Conservation (phyloP, 192 early-diverging fungal species). For the Backusella parvicylindrica region DNA sequence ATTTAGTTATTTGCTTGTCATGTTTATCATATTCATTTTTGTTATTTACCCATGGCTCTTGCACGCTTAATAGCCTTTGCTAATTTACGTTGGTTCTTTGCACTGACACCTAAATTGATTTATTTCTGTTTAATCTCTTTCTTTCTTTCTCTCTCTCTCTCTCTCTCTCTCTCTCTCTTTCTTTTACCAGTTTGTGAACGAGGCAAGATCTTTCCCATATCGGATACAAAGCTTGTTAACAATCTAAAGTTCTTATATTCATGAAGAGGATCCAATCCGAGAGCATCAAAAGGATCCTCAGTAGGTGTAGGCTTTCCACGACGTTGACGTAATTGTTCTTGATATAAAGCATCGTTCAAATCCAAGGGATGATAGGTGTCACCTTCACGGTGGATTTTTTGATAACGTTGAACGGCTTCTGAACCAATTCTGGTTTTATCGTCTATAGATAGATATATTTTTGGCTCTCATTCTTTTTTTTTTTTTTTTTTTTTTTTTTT, state of each 20-base stretch:
- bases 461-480: neutral
- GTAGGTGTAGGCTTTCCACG: conserved; percentile 13
- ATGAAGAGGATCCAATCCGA: conserved; percentile 39
- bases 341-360: conserved; percentile 28
- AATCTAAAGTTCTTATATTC: conserved; percentile 48
- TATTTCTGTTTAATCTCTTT: neutral
- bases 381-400: conserved; percentile 21
- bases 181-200: conserved; percentile 36
- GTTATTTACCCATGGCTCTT: conserved; percentile 37
- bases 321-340: conserved; percentile 24
- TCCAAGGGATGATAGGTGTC: conserved; percentile 33
- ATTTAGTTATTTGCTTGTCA: neutral
- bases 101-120: conserved; percentile 32
- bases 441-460: neutral
- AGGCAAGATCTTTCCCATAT: conserved; percentile 48
- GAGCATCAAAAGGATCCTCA: conserved; percentile 38
- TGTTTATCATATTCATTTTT: neutral
- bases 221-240: conserved; percentile 41
- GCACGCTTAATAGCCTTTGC: conserved; percentile 45
- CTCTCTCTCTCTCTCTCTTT: neutral
- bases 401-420: conserved; percentile 23
- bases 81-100: conserved; percentile 47
- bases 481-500: neutral
- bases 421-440: conserved; percentile 4
- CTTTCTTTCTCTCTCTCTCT: too few relatives aligned